phyloP scores from a whole-genome alignment of 1,284 basidiomycete genomes.

The Marasmius fiardii region DNA sequence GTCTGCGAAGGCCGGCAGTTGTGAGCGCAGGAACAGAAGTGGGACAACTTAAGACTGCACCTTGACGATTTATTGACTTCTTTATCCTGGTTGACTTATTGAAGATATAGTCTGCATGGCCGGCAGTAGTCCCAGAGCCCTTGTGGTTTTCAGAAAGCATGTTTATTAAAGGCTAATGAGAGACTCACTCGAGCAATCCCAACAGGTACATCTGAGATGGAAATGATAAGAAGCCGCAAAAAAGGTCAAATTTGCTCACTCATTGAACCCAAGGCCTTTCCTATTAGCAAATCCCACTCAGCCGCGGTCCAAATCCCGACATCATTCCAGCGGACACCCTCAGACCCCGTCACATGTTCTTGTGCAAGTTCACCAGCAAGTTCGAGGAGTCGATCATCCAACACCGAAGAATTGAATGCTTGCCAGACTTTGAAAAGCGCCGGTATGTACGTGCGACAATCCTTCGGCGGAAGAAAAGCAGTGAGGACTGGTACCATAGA shows the following conservation, averaged over 20 bases:
- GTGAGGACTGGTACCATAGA: slow-evolving; percentile 70
- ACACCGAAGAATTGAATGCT: slow-evolving; percentile 75
- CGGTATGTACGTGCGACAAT: slow-evolving; percentile 69
- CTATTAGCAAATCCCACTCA: slow-evolving; percentile 85
- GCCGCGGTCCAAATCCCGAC: slow-evolving; percentile 86
- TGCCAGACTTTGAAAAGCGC: slow-evolving; percentile 82
- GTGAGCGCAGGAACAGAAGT: slow-evolving; percentile 6
- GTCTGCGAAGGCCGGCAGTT: slow-evolving; percentile 36
- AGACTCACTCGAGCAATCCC: slow-evolving; percentile 56
- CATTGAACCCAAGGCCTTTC: slow-evolving; percentile 86
- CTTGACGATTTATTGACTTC: slow-evolving; percentile 68
- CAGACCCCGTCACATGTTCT: slow-evolving; percentile 64
- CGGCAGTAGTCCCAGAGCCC: slow-evolving; percentile 61
- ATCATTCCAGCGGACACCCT: slow-evolving; percentile 64
- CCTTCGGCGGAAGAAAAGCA: slow-evolving; percentile 73
- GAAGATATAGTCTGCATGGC: slow-evolving; percentile 65
- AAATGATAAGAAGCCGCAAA: slow-evolving; percentile 4
- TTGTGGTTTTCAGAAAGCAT: slow-evolving; percentile 24
- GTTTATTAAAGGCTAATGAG: background rate
- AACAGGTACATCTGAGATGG: slow-evolving; percentile 63
- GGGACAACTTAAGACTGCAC: slow-evolving; percentile 35
- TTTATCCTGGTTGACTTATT: slow-evolving; percentile 75
- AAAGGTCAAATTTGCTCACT: slow-evolving; percentile 51
- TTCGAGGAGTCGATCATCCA: slow-evolving; percentile 87
- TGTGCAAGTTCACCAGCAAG: slow-evolving; percentile 75